Conservation (phyloP, 768 basidiomycete species). For the Kwoniella botswanensis region DNA sequence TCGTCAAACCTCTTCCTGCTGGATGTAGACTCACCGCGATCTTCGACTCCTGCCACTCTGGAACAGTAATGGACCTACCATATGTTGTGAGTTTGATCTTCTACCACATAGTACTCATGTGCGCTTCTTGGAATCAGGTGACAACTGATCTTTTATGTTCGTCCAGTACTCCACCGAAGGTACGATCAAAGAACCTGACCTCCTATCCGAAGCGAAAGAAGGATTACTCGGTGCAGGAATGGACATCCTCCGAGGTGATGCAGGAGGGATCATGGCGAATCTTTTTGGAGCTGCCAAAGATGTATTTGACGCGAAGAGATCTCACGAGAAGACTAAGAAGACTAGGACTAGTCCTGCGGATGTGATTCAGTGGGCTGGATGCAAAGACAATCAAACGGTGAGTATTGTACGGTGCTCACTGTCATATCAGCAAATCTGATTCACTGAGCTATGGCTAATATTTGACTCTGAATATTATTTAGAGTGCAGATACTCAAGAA, state of each 20-base stretch:
- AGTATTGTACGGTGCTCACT: neutral
- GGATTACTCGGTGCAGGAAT: conserved; percentile 75
- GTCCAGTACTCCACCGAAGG: conserved; percentile 84
- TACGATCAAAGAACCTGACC: conserved; percentile 90
- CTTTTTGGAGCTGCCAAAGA: conserved; percentile 74
- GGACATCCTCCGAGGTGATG: conserved; percentile 63
- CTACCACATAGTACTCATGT: neutral
- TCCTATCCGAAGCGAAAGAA: conserved; percentile 81
- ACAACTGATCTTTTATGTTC: neutral
- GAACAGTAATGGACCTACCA: conserved; percentile 66
- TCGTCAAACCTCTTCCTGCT: conserved; percentile 76
- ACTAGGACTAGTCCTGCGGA: conserved; percentile 80
- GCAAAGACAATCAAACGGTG: conserved; percentile 60
- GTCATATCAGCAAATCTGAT: neutral
- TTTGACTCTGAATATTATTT: too few species aligned
- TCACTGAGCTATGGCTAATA: neutral
- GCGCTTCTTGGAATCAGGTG: neutral
- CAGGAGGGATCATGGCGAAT: conserved; percentile 31
- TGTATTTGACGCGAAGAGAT: conserved; percentile 68
- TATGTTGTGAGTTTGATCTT: conserved; percentile 43
- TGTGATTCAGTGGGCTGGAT: conserved; percentile 63
- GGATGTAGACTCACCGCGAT: conserved; percentile 82
- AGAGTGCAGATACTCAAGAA: conserved; percentile 61
- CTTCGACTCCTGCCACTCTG: conserved; percentile 58
- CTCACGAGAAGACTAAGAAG: conserved; percentile 65